Evolutionary conservation across 768 basidiomycete species (phyloP).

Genomic region (Cystofilobasidium bisporidii): DNA sequence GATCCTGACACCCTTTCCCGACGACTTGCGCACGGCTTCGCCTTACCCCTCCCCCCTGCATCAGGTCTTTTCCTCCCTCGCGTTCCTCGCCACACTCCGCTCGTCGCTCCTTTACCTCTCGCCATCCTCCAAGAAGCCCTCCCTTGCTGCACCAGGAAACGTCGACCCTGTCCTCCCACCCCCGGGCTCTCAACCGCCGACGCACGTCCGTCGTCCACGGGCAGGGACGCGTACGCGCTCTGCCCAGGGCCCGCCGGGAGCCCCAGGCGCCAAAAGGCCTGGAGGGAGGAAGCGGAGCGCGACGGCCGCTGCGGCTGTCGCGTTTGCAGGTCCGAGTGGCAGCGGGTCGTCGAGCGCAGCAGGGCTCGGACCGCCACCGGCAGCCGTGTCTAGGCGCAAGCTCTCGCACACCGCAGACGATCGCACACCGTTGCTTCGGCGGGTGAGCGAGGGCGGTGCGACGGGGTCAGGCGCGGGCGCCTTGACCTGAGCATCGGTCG

Average conservation of each 20-base stretch:
- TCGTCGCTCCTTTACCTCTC: not conserved
- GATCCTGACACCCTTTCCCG: not conserved
- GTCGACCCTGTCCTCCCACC: not conserved
- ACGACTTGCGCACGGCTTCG: not conserved
- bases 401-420: not conserved
- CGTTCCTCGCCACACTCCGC: constrained; percentile 54
- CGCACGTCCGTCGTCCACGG: not conserved
- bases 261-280: not conserved
- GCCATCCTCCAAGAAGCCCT: not conserved
- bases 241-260: not conserved
- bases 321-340: no score
- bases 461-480: no score
- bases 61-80: constrained; percentile 68
- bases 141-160: not conserved
- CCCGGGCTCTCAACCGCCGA: not conserved
- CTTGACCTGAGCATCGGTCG: no score
- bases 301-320: not conserved
- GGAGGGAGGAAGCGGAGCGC: not conserved
- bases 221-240: not conserved
- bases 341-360: not conserved
- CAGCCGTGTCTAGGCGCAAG: not conserved
- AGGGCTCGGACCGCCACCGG: not conserved
- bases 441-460: constrained; percentile 2
- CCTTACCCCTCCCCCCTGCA: constrained; percentile 43
- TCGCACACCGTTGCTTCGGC: not conserved